Evolutionary conservation across 805 yeast species (phyloP).

Genomic region (Ogataea parapolymorpha): DNA sequence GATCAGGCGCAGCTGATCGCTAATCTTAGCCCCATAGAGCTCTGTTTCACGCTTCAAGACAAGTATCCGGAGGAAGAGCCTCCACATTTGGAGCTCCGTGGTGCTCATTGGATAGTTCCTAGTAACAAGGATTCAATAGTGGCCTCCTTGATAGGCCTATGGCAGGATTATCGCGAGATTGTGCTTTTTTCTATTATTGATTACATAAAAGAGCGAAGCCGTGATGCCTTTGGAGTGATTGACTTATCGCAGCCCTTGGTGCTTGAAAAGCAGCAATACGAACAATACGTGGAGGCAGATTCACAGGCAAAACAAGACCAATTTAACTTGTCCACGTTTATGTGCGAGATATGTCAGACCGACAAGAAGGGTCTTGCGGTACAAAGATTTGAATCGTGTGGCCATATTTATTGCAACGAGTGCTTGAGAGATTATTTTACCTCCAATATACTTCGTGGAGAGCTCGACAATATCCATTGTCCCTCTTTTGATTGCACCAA

Average conservation of each 20-base stretch:
- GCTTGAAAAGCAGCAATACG: conserved; percentile 8
- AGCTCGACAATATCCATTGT: conserved; percentile 51
- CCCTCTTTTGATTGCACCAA: conserved; percentile 52
- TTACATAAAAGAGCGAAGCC: conserved; percentile 29
- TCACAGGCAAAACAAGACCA: conserved; percentile 21
- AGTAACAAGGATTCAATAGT: conserved; percentile 17
- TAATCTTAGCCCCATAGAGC: conserved; percentile 31
- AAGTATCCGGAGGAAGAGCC: conserved; percentile 35
- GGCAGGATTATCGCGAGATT: conserved; percentile 37
- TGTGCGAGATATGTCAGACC: conserved; percentile 57
- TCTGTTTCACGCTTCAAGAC: conserved; percentile 32
- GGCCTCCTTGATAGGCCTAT: conserved; percentile 26
- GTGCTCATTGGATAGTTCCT: conserved; percentile 29
- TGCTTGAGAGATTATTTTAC: conserved; percentile 45
- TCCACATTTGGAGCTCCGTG: conserved; percentile 28
- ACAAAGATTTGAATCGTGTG: conserved; percentile 39
- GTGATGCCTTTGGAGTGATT: conserved; percentile 14
- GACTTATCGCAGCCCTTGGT: conserved; percentile 7
- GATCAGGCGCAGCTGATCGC: not conserved
- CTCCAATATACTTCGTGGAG: conserved; percentile 44
- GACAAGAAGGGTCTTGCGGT: conserved; percentile 44
- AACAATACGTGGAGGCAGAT: conserved; percentile 22
- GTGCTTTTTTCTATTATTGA: conserved; percentile 45
- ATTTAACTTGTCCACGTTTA: conserved; percentile 38
- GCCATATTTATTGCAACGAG: conserved; percentile 45